Percentiles rank a stretch among this genome's conserved stretches.
phyloP scores from a whole-genome alignment of 2,329 filamentous ascomycete species.

The Diaporthe longicolla region DNA sequence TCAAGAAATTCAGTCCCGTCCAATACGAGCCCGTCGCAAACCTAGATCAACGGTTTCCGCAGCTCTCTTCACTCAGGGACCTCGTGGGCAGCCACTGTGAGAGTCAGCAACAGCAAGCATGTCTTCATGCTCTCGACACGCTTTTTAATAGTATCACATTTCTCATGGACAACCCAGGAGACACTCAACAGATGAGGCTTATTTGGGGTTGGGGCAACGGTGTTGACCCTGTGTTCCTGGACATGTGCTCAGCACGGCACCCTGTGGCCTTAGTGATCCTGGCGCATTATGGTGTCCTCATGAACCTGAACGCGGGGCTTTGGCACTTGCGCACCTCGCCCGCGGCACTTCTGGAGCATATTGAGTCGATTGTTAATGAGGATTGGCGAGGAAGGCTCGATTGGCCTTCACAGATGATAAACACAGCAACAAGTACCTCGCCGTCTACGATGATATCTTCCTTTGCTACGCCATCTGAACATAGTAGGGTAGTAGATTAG shows the following conservation, averaged over 20 bases:
- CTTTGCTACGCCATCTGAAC: not conserved
- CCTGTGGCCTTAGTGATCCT: slow-evolving; percentile 4
- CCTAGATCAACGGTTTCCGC: not conserved
- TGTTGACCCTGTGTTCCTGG: not conserved
- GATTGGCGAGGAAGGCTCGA: not conserved
- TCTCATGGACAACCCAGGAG: not conserved
- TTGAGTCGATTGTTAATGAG: not conserved
- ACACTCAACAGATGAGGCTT: not conserved
- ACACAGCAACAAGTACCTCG: not conserved
- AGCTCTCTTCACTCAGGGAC: not conserved
- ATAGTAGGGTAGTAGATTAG: not conserved
- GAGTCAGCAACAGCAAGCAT: not conserved
- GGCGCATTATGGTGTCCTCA: slow-evolving; percentile 14
- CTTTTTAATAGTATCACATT: not conserved
- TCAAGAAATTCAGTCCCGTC: not conserved
- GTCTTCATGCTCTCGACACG: not conserved
- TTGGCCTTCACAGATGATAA: not conserved
- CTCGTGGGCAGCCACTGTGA: slow-evolving; percentile 6
- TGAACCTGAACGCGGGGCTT: not conserved
- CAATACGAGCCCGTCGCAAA: not conserved
- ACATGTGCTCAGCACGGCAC: slow-evolving; percentile 8
- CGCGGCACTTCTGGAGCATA: not conserved
- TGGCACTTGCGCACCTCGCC: slow-evolving; percentile 16
- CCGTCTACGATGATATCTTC: not conserved
- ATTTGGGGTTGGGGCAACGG: slow-evolving; percentile 18